phyloP scores from a whole-genome alignment of 805 yeast genomes.

The Candida bentonensis region DNA sequence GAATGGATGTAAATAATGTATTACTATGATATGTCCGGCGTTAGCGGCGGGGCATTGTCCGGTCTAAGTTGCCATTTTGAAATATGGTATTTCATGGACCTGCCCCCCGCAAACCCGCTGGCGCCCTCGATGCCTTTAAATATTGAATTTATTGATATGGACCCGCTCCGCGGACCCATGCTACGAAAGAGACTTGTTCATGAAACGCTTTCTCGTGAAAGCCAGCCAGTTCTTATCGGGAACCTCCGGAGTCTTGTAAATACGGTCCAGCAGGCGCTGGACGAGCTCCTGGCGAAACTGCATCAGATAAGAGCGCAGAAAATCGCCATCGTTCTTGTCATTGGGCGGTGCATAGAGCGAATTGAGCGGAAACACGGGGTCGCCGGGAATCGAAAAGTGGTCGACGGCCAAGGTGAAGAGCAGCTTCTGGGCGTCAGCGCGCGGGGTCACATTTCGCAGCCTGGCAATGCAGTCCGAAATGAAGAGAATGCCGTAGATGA shows the following conservation, averaged over 20 bases:
- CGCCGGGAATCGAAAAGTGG: constrained; percentile 86
- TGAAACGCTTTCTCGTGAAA: constrained; percentile 84
- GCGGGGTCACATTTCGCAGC: constrained; percentile 34
- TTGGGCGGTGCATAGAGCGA: constrained; percentile 60
- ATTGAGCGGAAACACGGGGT: constrained; percentile 85
- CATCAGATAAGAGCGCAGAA: constrained; percentile 66
- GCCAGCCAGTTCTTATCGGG: constrained; percentile 96
- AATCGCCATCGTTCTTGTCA: constrained; percentile 61
- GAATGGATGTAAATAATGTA: constrained; percentile 1
- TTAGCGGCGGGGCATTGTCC: no score
- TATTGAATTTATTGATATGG: no score
- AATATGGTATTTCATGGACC: no score
- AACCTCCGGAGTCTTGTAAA: constrained; percentile 35
- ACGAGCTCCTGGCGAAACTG: constrained; percentile 95
- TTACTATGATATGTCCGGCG: no score
- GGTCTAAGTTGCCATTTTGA: no score
- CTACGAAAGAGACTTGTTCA: constrained; percentile 82
- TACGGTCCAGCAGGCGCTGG: constrained; percentile 56
- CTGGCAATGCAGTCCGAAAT: constrained; percentile 71
- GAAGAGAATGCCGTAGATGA: constrained; percentile 86
- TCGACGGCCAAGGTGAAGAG: constrained; percentile 80
- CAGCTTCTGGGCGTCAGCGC: constrained; percentile 27
- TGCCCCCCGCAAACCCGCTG: no score
- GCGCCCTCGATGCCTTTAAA: no score
- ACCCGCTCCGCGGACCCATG: no score